phyloP scores from a whole-genome alignment of 805 yeast genomes.

The Cyberlindnera veronae region DNA sequence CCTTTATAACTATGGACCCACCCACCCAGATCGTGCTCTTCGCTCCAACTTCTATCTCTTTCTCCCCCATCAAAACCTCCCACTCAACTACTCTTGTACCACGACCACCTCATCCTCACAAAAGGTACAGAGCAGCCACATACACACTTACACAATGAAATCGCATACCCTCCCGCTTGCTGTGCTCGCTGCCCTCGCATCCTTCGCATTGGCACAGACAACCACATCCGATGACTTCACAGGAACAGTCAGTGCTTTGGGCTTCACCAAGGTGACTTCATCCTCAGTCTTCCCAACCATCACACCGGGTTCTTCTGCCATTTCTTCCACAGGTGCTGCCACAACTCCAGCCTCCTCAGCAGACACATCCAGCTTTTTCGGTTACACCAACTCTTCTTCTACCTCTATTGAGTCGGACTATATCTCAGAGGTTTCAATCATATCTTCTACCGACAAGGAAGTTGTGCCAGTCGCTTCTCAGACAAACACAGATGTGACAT shows the following conservation, averaged over 20 bases:
- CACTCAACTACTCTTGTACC: too few species aligned
- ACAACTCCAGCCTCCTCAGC: neutral
- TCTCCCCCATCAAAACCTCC: neutral
- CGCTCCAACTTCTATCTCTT: neutral
- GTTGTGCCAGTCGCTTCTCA: neutral
- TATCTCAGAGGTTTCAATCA: neutral
- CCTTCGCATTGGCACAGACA: constrained; percentile 18
- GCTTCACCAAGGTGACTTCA: constrained; percentile 13
- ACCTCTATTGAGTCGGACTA: neutral
- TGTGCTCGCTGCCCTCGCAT: constrained; percentile 8
- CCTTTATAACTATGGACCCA: constrained; percentile 1
- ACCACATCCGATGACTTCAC: constrained; percentile 23
- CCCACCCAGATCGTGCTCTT: too few species aligned
- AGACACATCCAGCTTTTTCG: neutral
- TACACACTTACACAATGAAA: constrained; percentile 4
- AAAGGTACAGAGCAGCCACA: neutral
- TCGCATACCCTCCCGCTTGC: constrained; percentile 7
- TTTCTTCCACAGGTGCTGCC: neutral
- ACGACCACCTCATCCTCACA: too few species aligned
- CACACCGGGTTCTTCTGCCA: constrained; percentile 1
- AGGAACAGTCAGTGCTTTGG: constrained; percentile 16
- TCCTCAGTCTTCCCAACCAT: constrained; percentile 4
- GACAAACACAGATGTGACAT: too few species aligned
- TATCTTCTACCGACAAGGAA: too few species aligned
- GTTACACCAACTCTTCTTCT: constrained; percentile 1